These are phyloP conservation scores for Ceratocystis alfenasii DNA, from an alignment of 2,329 filamentous ascomycete genomes.

Conservation along the genomic window DNA sequence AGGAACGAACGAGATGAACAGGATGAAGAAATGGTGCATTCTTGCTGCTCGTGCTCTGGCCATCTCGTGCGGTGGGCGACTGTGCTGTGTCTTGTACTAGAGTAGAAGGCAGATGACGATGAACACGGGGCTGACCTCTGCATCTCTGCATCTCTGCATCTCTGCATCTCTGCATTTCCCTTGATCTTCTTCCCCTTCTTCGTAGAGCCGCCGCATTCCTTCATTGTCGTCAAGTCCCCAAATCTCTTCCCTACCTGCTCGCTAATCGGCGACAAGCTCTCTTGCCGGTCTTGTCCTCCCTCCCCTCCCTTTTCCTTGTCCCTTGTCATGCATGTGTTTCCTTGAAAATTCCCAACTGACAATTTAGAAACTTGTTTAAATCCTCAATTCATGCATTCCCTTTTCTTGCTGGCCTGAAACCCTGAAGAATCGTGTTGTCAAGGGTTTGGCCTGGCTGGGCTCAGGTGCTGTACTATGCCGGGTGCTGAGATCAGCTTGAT, in stretches of 20 bases:
- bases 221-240: too few relatives aligned
- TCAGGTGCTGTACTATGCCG: neutral
- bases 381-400: slow-evolving; percentile 6
- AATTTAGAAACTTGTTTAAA: slow-evolving; percentile 11
- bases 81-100: neutral
- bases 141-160: neutral
- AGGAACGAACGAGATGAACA: neutral
- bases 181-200: neutral
- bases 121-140: too few relatives aligned
- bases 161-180: neutral
- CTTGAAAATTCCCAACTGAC: neutral
- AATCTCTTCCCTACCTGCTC: neutral
- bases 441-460: neutral
- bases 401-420: neutral
- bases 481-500: neutral
- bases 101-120: too few relatives aligned
- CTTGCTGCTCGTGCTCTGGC: neutral
- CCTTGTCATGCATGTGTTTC: neutral
- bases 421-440: neutral
- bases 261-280: neutral
- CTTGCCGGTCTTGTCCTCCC: neutral
- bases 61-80: neutral
- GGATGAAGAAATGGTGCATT: slow-evolving; percentile 1
- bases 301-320: neutral
- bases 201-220: too few relatives aligned